Evolutionary conservation across 1,139 yeast species (phyloP).

Genomic region (Debaryomycetaceae sp.): DNA sequence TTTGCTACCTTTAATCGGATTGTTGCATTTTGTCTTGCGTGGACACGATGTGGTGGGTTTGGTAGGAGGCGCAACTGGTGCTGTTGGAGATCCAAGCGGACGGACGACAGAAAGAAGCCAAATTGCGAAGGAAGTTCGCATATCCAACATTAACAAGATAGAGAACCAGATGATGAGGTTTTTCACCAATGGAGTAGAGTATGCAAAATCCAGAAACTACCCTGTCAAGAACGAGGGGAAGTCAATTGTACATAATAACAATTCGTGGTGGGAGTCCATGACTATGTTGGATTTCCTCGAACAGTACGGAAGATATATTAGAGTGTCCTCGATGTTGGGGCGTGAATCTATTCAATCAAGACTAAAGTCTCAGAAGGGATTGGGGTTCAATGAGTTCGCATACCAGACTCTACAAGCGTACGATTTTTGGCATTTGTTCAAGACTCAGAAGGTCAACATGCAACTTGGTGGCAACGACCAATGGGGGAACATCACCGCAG

Average conservation of each 20-base stretch:
- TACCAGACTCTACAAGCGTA: slow-evolving; percentile 92
- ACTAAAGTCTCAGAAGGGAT: slow-evolving; percentile 63
- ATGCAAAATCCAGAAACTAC: slow-evolving; percentile 56
- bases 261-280: slow-evolving; percentile 82
- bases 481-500: slow-evolving; percentile 98
- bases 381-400: slow-evolving; percentile 91
- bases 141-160: slow-evolving; percentile 60
- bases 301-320: slow-evolving; percentile 70
- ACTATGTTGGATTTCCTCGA: slow-evolving; percentile 75
- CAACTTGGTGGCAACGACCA: slow-evolving; percentile 98
- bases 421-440: slow-evolving; percentile 83
- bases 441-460: slow-evolving; percentile 54
- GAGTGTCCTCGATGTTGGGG: slow-evolving; percentile 84
- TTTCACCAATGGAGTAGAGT: slow-evolving; percentile 57
- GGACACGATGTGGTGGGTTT: slow-evolving; percentile 83
- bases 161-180: slow-evolving; percentile 59
- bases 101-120: slow-evolving; percentile 67
- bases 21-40: slow-evolving; percentile 75
- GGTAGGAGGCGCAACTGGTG: slow-evolving; percentile 98
- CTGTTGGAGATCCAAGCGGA: slow-evolving; percentile 97
- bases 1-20: slow-evolving; percentile 77
- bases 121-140: slow-evolving; percentile 50
- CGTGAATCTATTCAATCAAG: slow-evolving; percentile 84
- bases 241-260: slow-evolving; percentile 55
- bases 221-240: slow-evolving; percentile 37